Conservation (phyloP, 305 asterid species). For the Solanum aculeatissimum region DNA sequence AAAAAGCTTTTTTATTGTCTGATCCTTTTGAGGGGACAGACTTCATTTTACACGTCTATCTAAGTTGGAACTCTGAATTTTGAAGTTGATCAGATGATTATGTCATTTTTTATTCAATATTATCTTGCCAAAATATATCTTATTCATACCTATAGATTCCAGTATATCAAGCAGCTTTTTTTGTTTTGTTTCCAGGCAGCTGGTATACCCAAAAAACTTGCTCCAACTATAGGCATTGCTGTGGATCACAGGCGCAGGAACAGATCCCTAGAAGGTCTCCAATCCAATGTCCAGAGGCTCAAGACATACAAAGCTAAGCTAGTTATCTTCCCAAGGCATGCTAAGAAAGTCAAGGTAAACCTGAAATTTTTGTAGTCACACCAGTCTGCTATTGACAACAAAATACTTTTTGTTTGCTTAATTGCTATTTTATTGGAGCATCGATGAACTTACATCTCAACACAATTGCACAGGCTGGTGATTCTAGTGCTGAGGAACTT, state of each 20-base stretch:
- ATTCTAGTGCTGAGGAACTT: constrained; percentile 75
- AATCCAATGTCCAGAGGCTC: constrained; percentile 22
- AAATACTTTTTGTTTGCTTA: neutral
- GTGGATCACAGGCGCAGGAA: constrained; percentile 31
- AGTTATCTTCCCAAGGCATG: constrained; percentile 21
- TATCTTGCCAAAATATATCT: neutral
- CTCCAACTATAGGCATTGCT: constrained; percentile 22
- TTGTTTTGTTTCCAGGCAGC: constrained; percentile 14
- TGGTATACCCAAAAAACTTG: constrained; percentile 23
- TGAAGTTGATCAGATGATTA: neutral
- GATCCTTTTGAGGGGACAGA: neutral
- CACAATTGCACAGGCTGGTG: constrained; percentile 33
- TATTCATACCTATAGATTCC: neutral
- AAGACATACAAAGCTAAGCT: constrained; percentile 26
- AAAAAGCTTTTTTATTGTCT: neutral
- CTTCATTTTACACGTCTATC: neutral
- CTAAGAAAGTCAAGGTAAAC: constrained; percentile 15
- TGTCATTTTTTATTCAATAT: neutral
- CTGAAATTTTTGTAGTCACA: neutral
- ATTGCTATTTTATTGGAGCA: neutral
- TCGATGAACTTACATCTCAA: neutral
- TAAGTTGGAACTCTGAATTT: neutral
- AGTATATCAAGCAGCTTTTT: neutral
- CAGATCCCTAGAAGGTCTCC: constrained; percentile 23
- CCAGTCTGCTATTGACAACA: neutral